Base-by-base conservation (phyloP, 2,329 filamentous ascomycete genomes). In the Neurospora sp. region DNA sequence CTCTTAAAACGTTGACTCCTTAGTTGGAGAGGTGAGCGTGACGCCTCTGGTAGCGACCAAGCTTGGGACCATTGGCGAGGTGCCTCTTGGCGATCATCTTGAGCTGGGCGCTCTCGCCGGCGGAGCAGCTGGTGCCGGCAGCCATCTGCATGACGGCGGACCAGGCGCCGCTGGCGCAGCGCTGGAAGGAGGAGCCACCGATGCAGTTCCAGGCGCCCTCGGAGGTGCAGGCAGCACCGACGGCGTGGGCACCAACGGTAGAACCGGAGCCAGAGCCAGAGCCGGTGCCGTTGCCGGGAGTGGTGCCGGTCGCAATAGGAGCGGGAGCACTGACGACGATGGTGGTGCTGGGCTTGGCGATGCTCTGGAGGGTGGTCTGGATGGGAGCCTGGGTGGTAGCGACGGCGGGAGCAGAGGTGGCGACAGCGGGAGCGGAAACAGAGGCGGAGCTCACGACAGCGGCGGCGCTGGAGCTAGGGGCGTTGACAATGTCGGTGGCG, bases 161-260 rank as follows among this genome's bases (percentile, higher is more conserved):
- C 85, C 85, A 87, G 33, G 75, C 66, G 33, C 85, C 84, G 68
- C 78, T 81, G 33, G 83, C 84, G 74, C 85, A 87, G 70, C 82
- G 83, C 78, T 86, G 84, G 81, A 84, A 87, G 19, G 79, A 77
- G n/a, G 71, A 75, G 70, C 84, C 83, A 36, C 74, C 78, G 67
- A 85, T 76, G 76, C 85, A 87, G 78, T 83, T 83, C 82, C 83
- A 86, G 19, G 74, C 69, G 69, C 85, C 85, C 72, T 86, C 84
- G 17, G 78, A 69, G 66, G 76, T 78, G 81, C 85, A 86, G 68
- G 81, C 70, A 4, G 81, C 79, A 43, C 85, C 85, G 6, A 77
- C 78, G 1, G 83, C 74, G 33, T 81, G 72, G 1, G 40, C 52
- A 8, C 68, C 72, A 28, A 38, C 19, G 19, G 65, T 36, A 15